Conservation (phyloP, 495 filamentous ascomycete genomes). For the Podospora comata region DNA sequence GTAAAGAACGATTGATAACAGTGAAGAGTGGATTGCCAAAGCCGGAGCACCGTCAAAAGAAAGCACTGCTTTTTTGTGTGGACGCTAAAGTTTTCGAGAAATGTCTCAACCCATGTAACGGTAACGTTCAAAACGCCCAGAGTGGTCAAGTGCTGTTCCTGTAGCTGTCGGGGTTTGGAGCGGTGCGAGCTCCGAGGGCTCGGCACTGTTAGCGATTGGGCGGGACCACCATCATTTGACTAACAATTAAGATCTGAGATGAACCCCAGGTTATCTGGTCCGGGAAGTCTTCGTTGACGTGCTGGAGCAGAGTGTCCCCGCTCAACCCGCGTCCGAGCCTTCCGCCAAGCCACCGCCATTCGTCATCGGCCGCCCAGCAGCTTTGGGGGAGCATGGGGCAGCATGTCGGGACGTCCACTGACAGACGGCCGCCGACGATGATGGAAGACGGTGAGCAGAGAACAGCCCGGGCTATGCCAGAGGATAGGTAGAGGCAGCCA, state of each 20-base stretch:
- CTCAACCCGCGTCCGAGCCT: constrained; percentile 28
- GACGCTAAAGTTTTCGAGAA: not conserved
- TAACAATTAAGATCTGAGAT: not conserved
- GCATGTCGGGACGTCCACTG: not conserved
- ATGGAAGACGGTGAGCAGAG: constrained; percentile 10
- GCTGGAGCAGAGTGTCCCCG: constrained; percentile 12
- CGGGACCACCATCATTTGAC: not conserved
- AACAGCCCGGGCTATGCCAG: not conserved
- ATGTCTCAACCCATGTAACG: constrained; percentile 7
- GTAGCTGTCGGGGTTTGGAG: constrained; percentile 14
- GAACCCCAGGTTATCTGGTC: constrained; percentile 9
- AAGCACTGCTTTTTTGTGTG: not conserved
- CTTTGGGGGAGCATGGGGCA: not conserved
- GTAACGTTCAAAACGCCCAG: not conserved
- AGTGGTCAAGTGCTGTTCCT: not conserved
- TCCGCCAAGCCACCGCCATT: constrained; percentile 26
- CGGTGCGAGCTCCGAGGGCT: constrained; percentile 19
- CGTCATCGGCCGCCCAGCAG: constrained; percentile 20
- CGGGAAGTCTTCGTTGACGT: constrained; percentile 25
- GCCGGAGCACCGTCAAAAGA: not conserved
- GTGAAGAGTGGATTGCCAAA: no score
- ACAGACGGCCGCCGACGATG: constrained; percentile 17
- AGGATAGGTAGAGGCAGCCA: not conserved
- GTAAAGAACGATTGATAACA: not conserved
- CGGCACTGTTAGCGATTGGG: not conserved